Percentiles rank a stretch among this genome's conserved stretches.
These are phyloP conservation scores for Xenoacremonium recifei DNA, from an alignment of 2,329 filamentous ascomycete genomes.

Conservation along the genomic window DNA sequence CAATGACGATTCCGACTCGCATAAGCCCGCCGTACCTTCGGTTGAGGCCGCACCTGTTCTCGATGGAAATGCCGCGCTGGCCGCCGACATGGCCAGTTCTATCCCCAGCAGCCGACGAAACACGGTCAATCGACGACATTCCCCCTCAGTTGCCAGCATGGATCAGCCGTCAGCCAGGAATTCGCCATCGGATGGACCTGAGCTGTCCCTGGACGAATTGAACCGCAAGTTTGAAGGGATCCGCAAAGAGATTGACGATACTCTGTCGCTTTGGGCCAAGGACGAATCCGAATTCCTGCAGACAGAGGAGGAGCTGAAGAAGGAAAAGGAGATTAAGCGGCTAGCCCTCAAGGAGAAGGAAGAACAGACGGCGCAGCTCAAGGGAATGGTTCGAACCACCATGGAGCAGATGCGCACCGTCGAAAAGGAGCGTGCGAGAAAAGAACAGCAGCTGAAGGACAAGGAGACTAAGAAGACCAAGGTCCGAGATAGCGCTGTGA, in stretches of 20 bases:
- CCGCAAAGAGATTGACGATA: slow-evolving; percentile 79
- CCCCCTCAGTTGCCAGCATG: slow-evolving; percentile 63
- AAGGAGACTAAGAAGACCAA: slow-evolving; percentile 68
- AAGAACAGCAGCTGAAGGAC: slow-evolving; percentile 69
- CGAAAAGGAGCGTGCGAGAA: slow-evolving; percentile 75
- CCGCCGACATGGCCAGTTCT: slow-evolving; percentile 61
- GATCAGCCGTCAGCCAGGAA: slow-evolving; percentile 49
- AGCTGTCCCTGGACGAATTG: slow-evolving; percentile 71
- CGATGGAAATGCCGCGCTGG: slow-evolving; percentile 58
- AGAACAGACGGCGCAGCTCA: slow-evolving; percentile 80
- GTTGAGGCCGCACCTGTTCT: slow-evolving; percentile 62
- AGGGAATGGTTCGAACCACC: slow-evolving; percentile 74
- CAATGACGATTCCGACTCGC: slow-evolving; percentile 46
- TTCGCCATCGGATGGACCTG: slow-evolving; percentile 50
- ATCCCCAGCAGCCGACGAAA: slow-evolving; percentile 37
- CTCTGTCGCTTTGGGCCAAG: slow-evolving; percentile 65
- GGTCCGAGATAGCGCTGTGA: slow-evolving; percentile 65
- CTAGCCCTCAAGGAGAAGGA: slow-evolving; percentile 85
- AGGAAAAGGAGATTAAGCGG: slow-evolving; percentile 76
- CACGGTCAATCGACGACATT: slow-evolving; percentile 72
- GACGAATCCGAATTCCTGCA: slow-evolving; percentile 70
- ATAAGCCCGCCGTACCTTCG: slow-evolving; percentile 49
- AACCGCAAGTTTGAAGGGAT: slow-evolving; percentile 79
- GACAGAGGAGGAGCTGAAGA: slow-evolving; percentile 66
- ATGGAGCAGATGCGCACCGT: slow-evolving; percentile 80